Evolutionary conservation across 2,329 filamentous ascomycete species (phyloP), one percentile per base, ranked within the genome.

Genomic region (Parafenestella ontariensis): DNA sequence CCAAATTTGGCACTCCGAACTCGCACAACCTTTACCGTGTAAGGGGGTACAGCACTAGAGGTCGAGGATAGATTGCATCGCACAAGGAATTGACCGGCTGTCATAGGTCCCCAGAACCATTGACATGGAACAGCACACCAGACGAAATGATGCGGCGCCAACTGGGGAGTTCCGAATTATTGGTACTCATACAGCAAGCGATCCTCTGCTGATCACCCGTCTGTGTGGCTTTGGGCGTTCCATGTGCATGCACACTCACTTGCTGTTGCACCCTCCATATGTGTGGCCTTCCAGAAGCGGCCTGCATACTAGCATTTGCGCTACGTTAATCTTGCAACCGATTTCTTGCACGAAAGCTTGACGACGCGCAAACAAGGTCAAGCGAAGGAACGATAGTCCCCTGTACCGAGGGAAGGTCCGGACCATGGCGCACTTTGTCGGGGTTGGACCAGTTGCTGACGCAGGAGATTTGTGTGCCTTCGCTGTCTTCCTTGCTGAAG

Each of bases 191-290:
- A 46, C 46, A 59, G 56, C 53, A 59, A 59, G 60, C 60, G 56
- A 57, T 56, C 48, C 41, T 62, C 52, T 69, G 72, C 56, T 66
- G 65, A 74, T 74, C 71, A 74, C 65, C 72, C 72, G 70, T 68
- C 61, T 40, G 45, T 55, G 65, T 73, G 71, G 72, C 69, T 71
- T 73, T 64, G 60, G 65, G 65, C 59, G 58, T 57, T 50, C 63
- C 61, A 65, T 59, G 62, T 63, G 49, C 52, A 53, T 58, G 59
- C 61, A 55, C 46, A 42, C 46, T 8, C 59, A 62, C 49, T 42
- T 59, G 40, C 34, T 58, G 49, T 52, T 59, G 53, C 55, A 54
- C 51, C 52, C 45, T 51, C 62, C 33, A 51, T 50, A 48, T 62
- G 62, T 66, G 56, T 46, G 36, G 52, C 47, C 58, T 62, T 68